Percentiles rank a stretch among this genome's conserved stretches.
Evolutionary conservation across 2,329 filamentous ascomycete species (phyloP).

Genomic region (Karstenula rhodostoma): DNA sequence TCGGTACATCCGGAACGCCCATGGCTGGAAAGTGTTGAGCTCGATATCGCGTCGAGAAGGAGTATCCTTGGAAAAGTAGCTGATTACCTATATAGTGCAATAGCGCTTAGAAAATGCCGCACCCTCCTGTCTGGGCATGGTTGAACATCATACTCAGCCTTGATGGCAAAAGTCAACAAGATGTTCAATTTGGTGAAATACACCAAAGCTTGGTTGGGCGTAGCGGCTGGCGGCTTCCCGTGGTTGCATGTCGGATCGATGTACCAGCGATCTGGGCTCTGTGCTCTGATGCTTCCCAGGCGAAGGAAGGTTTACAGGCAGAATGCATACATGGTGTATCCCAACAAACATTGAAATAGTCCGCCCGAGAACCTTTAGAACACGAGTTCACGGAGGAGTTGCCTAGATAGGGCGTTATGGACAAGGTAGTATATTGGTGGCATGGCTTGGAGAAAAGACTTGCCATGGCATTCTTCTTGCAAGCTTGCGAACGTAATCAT

Average conservation of each 20-base stretch:
- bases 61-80: slow-evolving; percentile 23
- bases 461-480: slow-evolving; percentile 2
- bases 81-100: slow-evolving; percentile 31
- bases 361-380: slow-evolving; percentile 37
- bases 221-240: slow-evolving; percentile 26
- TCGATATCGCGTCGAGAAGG: slow-evolving; percentile 7
- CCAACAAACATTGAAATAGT: slow-evolving; percentile 27
- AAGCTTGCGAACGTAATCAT: slow-evolving; percentile 27
- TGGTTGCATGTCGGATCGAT: slow-evolving; percentile 33
- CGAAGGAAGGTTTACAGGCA: slow-evolving; percentile 32
- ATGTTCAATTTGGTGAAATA: slow-evolving; percentile 6
- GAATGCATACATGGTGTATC: slow-evolving; percentile 35
- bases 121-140: slow-evolving; percentile 20
- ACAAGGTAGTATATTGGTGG: slow-evolving; percentile 10
- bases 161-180: background rate
- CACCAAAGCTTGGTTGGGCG: background rate
- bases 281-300: slow-evolving; percentile 27
- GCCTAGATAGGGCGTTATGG: slow-evolving; percentile 21
- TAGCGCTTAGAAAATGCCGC: slow-evolving; percentile 25
- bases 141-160: background rate
- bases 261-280: slow-evolving; percentile 32
- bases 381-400: slow-evolving; percentile 33
- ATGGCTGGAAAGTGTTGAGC: slow-evolving; percentile 17
- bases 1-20: slow-evolving; percentile 34
- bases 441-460: slow-evolving; percentile 1